Base-by-base conservation (phyloP, 768 basidiomycete species). In the Tricholoma terreum region DNA sequence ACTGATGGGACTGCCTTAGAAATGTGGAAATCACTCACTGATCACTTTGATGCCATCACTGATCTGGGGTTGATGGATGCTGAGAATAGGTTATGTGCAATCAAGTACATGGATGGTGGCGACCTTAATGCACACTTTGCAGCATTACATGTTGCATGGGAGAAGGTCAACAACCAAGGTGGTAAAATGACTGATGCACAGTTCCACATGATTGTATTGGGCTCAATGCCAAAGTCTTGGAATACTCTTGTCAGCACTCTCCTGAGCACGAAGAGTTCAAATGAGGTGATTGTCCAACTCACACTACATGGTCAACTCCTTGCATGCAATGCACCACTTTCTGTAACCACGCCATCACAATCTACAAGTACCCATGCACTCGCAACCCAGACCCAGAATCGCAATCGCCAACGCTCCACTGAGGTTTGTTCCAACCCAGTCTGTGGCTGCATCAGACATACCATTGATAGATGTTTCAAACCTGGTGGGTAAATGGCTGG, bases 401-500 rank as follows among this genome's bases (percentile, higher is more conserved):
- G 5, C 12, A 38, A 48, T 22, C 11, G n/a, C n/a, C n/a, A n/a
- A n/a, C n/a, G n/a, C n/a, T n/a, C n/a, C n/a, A n/a, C n/a, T n/a
- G n/a, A n/a, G 45, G 19, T 46, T 50, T 60, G 59, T 31, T n/a
- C 50, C 17, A 59, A 55, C 14, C 50, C 52, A 12, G 22, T 27
- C 1, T 64, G 63, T 24, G 49, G 54, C 3, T 50, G 55, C 21
- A 52, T 27, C 3, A 59, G 63, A 9, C 63, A 65, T 35, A n/a
- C 50, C 10, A 52, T 60, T 22, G 54, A 57, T 3, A 53, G 59
- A n/a, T n/a, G n/a, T n/a, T n/a, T n/a, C n/a, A 30, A 55, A 40
- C 33, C 46, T 30, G 63, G 63, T 11, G 63, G 63, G 2, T 61
- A 61, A 43, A 64, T 59, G 48, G 63, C 54, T 6, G 61, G 63